Percentiles rank a stretch among this genome's conserved stretches.
phyloP scores from a whole-genome alignment of 257 asterid genomes.

The Primulina tabacum region DNA sequence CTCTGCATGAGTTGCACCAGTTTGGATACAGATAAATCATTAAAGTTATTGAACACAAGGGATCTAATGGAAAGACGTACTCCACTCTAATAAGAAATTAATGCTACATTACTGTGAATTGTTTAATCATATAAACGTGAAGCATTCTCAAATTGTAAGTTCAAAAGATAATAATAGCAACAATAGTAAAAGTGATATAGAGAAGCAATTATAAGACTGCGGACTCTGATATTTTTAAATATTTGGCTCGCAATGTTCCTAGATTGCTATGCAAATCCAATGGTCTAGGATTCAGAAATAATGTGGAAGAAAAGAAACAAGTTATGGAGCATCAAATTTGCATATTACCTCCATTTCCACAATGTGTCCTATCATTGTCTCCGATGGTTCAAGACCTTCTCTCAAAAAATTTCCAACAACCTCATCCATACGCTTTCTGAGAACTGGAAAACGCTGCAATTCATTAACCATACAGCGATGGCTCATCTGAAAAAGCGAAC shows the following conservation, averaged over 20 bases:
- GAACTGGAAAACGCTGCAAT: conserved; percentile 78
- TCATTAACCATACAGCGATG: conserved; percentile 78
- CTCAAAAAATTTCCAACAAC: conserved; percentile 69
- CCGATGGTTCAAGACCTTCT: conserved; percentile 83
- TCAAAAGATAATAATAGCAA: neutral
- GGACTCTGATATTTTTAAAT: neutral
- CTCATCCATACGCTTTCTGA: conserved; percentile 72
- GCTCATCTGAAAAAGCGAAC: conserved; percentile 61
- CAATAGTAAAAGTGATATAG: neutral
- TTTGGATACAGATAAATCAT: neutral
- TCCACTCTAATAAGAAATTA: neutral
- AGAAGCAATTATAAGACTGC: neutral
- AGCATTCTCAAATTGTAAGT: neutral
- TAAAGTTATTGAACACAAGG: conserved; percentile 5
- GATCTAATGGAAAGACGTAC: neutral
- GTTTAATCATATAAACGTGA: neutral
- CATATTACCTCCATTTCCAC: conserved; percentile 84
- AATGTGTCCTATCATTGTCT: conserved; percentile 76
- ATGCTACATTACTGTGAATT: neutral
- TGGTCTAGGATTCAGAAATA: neutral
- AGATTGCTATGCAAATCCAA: conserved; percentile 10
- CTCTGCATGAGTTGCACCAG: neutral
- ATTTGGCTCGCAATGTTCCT: neutral
- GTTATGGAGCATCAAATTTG: neutral
- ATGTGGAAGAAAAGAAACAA: conserved; percentile 1